Conservation (phyloP, 2,329 filamentous ascomycete species). For the Colletotrichum magnum region DNA sequence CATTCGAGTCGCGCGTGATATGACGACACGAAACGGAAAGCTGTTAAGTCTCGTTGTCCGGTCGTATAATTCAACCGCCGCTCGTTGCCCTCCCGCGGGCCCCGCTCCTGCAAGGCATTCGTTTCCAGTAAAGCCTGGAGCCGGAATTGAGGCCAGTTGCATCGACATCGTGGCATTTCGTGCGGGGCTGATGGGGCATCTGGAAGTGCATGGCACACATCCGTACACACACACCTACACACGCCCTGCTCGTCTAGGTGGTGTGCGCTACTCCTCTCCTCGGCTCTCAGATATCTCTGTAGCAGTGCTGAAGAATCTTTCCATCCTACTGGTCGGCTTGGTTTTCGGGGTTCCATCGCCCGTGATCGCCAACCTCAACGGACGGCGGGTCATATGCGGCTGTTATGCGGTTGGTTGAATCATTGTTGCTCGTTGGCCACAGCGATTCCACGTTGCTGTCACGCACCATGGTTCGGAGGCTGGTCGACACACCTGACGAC, state of each 20-base stretch:
- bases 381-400: slow-evolving; percentile 35
- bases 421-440: slow-evolving; percentile 23
- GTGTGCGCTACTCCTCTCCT: not conserved
- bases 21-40: slow-evolving; percentile 32
- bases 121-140: slow-evolving; percentile 33
- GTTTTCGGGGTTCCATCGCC: slow-evolving; percentile 23
- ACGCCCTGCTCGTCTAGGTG: not conserved
- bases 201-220: slow-evolving; percentile 13
- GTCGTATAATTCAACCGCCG: slow-evolving; percentile 16
- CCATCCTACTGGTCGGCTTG: slow-evolving; percentile 33
- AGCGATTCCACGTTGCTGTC: slow-evolving; percentile 24
- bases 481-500: slow-evolving; percentile 25
- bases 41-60: slow-evolving; percentile 22
- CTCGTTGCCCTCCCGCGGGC: slow-evolving; percentile 11
- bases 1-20: slow-evolving; percentile 35
- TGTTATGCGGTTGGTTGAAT: slow-evolving; percentile 37
- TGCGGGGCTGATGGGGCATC: slow-evolving; percentile 31
- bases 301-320: slow-evolving; percentile 30
- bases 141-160: slow-evolving; percentile 35
- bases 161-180: slow-evolving; percentile 27
- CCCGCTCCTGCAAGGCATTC: slow-evolving; percentile 34
- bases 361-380: slow-evolving; percentile 28
- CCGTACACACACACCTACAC: not conserved
- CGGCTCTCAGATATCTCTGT: not conserved
- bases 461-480: slow-evolving; percentile 21